Evolutionary conservation across 768 basidiomycete species (phyloP).

Genomic region (Mycena rebaudengoi): DNA sequence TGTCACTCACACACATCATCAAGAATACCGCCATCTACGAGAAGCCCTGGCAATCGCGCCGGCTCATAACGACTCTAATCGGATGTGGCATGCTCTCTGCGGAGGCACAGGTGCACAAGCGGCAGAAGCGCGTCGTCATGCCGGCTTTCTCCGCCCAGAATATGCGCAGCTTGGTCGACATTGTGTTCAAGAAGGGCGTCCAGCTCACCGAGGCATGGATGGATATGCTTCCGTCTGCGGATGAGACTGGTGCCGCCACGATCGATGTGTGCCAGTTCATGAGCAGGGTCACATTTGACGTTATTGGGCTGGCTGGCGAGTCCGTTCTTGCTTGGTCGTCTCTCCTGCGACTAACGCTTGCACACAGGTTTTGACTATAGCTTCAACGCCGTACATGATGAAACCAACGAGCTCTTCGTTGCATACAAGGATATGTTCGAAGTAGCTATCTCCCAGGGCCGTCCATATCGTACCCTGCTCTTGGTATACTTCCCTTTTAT

Average conservation of each 20-base stretch:
- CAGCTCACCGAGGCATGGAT: slow-evolving; percentile 71
- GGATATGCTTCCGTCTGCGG: slow-evolving; percentile 46
- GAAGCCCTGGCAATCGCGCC: slow-evolving; percentile 85
- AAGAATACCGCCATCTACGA: slow-evolving; percentile 78
- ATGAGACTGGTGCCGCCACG: slow-evolving; percentile 40
- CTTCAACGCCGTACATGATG: slow-evolving; percentile 84
- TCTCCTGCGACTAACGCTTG: background rate
- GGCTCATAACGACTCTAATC: slow-evolving; percentile 77
- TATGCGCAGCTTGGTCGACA: slow-evolving; percentile 72
- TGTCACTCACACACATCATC: slow-evolving; percentile 76
- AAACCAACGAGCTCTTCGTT: slow-evolving; percentile 77
- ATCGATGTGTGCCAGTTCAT: slow-evolving; percentile 86
- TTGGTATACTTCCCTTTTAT: slow-evolving; percentile 68
- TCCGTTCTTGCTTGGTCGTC: background rate
- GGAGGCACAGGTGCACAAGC: slow-evolving; percentile 80
- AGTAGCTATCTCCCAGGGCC: slow-evolving; percentile 67
- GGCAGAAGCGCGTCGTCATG: slow-evolving; percentile 79
- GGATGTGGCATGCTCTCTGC: slow-evolving; percentile 86
- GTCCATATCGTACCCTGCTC: slow-evolving; percentile 53
- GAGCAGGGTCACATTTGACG: slow-evolving; percentile 86
- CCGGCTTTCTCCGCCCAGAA: slow-evolving; percentile 87
- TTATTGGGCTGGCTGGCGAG: slow-evolving; percentile 88
- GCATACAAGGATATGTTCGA: slow-evolving; percentile 92
- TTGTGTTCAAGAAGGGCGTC: slow-evolving; percentile 74
- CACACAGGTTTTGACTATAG: slow-evolving; percentile 82